Evolutionary conservation across 768 basidiomycete genomes (phyloP), one percentile per base, ranked within the genome.

Genomic region (Candolleomyces eurysporus): DNA sequence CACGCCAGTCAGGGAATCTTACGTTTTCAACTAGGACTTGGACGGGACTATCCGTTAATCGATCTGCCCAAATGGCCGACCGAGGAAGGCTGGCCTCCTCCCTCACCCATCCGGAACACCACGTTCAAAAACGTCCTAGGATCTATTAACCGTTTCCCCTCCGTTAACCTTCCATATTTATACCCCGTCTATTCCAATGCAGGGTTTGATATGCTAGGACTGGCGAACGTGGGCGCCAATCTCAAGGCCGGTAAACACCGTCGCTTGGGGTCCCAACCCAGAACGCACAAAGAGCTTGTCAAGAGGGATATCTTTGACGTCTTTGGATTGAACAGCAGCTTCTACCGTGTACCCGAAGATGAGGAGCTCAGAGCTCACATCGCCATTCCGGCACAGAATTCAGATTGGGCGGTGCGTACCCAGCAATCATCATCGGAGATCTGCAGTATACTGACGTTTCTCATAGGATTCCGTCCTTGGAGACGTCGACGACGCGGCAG

Each of bases 111-210:
- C 72, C 60, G 2, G 69, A 58, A 53, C 11, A 17, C 31, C 9
- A 13, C 52, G 2, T 26, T 26, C 21, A 30, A 53, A 16, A 9
- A 66, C 4, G 58, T 83, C 5, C 68, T 81, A 26, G 63, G 76
- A 7, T 71, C 76, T 0, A 66, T 83, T 4, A 68, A 73, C 0
- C 63, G 71, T 10, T 76, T 68, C 61, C 79, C 74, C 2, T 77
- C 82, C 26, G 69, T 78, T n/a, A 72, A 77, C 19, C 68, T 77
- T 1, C 83, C 82, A 2, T 80, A 78, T 63, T 70, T 71, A 4
- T 82, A 76, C 63, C 82, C 86, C 2, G 78, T 94, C 13, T 96
- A 96, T 71, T 92, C 91, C 16, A 79, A 86, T n/a, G 85, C 87
- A 0, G 93, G 92, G 0, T 90, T 93, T 59, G 87, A 90, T 68